Base-by-base conservation (phyloP, 2,329 filamentous ascomycete species). In the Botryotinia narcissicola region DNA sequence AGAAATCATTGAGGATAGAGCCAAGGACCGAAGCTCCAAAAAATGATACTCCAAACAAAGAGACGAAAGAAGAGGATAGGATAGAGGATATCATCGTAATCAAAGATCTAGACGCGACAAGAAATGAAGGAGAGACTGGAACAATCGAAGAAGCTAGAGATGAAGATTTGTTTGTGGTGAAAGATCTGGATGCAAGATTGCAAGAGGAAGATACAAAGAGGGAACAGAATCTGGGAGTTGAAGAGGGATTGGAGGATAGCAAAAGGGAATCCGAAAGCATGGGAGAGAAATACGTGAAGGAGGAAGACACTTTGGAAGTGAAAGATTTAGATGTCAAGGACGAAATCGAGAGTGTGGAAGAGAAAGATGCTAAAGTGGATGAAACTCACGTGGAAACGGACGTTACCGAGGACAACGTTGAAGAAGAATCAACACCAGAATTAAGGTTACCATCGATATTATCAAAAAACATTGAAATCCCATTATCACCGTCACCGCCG, bases 1-100 rank as follows among this genome's bases (percentile, higher is more conserved):
- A 64, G n/a, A 66, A 64, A 54, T 64, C 42, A 18, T 66, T 51
- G 35, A 71, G 57, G 22, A 64, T 62, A 51, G 66, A 69, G n/a
- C 25, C 66, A 9, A 69, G 44, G 37, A 37, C 25, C n/a, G 48
- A 57, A 69, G 35, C 66, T n/a, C 66, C 48, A 10, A 69, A 57
- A 48, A 51, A 32, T 8, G 48, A 57, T 32, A 29, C 48, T 25
- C n/a, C 35, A n/a, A 25, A 29, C 46, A 54, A 42, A 40, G 25
- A 40, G 12, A 35, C 48, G 35, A 40, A 68, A 51, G 64, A 68
- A 22, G 22, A 25, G 32, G 32, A 37, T 20, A 20, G 42, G 2
- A 68, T 54, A 40, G 64, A 68, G 22, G 48, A 68, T 5, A 16
- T 14, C 5, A 32, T 68, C 14, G 64, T 68, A 16, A 35, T 68